Conservation (phyloP, 768 basidiomycete genomes). For the Kwoniella bestiolae region DNA sequence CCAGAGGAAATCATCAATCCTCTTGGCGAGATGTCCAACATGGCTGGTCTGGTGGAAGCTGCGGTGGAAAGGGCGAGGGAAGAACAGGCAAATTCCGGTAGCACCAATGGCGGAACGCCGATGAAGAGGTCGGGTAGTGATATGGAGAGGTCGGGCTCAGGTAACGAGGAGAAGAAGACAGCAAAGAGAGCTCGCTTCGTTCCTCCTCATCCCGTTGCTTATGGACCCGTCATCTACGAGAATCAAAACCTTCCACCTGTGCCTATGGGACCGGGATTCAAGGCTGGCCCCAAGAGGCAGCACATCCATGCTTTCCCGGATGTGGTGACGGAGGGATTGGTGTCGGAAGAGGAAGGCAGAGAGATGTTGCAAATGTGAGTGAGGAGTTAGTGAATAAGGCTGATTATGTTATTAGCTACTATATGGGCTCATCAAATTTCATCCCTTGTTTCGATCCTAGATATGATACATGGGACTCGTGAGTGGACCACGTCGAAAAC, state of each 20-base stretch:
- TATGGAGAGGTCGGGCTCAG: conserved; percentile 3
- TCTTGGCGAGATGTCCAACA: conserved; percentile 51
- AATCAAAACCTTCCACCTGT: conserved; percentile 36
- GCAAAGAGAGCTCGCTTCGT: conserved; percentile 38
- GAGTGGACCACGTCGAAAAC: conserved; percentile 9
- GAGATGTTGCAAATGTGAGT: conserved; percentile 82
- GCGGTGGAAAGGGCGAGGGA: conserved; percentile 54
- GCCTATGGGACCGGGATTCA: conserved; percentile 23
- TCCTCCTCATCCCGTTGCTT: conserved; percentile 20
- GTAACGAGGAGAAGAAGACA: conserved; percentile 13
- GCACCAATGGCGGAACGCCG: background rate
- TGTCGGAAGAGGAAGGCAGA: conserved; percentile 79
- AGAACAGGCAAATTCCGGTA: conserved; percentile 29
- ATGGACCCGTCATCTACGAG: conserved; percentile 39
- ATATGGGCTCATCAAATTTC: conserved; percentile 89
- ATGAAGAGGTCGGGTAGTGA: conserved; percentile 17
- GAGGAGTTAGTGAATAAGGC: conserved; percentile 3
- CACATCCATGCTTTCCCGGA: conserved; percentile 72
- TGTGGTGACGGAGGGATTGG: conserved; percentile 81
- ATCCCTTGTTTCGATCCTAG: conserved; percentile 82
- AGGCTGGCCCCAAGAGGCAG: conserved; percentile 31
- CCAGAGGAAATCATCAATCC: conserved; percentile 60
- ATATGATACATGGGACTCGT: conserved; percentile 80
- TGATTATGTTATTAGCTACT: conserved; percentile 66
- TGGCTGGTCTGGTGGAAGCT: conserved; percentile 57